Conservation (phyloP, 805 yeast genomes). For the Metschnikowia anglica region DNA sequence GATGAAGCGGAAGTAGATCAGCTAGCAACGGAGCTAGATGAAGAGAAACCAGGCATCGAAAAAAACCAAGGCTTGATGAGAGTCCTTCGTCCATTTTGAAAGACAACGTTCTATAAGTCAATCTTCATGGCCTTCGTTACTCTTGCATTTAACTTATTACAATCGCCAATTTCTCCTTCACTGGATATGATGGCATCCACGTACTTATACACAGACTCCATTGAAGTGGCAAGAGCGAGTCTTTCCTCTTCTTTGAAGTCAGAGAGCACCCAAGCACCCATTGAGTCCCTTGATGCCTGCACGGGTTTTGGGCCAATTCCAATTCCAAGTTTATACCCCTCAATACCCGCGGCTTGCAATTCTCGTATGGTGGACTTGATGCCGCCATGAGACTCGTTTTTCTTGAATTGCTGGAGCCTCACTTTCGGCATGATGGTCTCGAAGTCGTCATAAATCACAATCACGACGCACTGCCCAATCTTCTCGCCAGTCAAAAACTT, state of each 20-base stretch:
- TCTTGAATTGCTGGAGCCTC: conserved; percentile 30
- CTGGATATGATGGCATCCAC: conserved; percentile 25
- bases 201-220: conserved; percentile 21
- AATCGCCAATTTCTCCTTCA: conserved; percentile 26
- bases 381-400: conserved; percentile 43
- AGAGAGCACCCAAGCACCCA: conserved; percentile 45
- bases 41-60: conserved; percentile 1
- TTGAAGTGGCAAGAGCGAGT: conserved; percentile 16
- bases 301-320: conserved; percentile 46
- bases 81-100: too few species aligned
- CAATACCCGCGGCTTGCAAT: conserved; percentile 9
- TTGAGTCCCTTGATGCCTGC: conserved; percentile 32
- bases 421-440: conserved; percentile 34
- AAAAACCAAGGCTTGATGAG: too few species aligned
- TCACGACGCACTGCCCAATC: conserved; percentile 19
- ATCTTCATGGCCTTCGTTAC: conserved; percentile 15
- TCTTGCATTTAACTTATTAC: conserved; percentile 28
- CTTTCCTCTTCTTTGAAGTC: conserved; percentile 29
- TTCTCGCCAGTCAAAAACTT: conserved; percentile 25
- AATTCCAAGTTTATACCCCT: conserved; percentile 34
- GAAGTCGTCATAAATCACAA: conserved; percentile 41
- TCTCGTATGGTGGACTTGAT: conserved; percentile 26
- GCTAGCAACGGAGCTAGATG: background rate
- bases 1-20: conserved; percentile 8
- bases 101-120: background rate